Conservation (phyloP, 2,329 filamentous ascomycete species). For the Sporothrix euskadiensis region DNA sequence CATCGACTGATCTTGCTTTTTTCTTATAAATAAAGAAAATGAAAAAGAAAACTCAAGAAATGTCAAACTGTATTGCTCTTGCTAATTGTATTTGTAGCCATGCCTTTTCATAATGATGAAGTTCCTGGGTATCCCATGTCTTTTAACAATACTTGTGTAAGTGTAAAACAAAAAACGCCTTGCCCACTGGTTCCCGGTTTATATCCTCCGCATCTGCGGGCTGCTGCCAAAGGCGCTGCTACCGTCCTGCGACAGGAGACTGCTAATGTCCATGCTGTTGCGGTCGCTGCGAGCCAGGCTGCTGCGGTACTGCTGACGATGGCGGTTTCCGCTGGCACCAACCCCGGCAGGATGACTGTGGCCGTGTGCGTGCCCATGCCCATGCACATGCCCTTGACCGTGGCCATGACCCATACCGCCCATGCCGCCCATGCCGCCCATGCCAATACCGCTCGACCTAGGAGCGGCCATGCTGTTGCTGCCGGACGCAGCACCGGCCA, state of each 20-base stretch:
- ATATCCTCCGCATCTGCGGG: slow-evolving; percentile 47
- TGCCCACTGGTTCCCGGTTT: neutral
- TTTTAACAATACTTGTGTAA: neutral
- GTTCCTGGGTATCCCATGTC: slow-evolving; percentile 5
- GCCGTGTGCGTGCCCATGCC: neutral
- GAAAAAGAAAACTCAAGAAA: no score
- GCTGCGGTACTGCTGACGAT: slow-evolving; percentile 38
- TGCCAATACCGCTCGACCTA: slow-evolving; percentile 17
- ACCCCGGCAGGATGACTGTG: neutral
- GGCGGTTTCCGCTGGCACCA: neutral
- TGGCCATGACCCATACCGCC: neutral
- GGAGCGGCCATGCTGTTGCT: slow-evolving; percentile 15
- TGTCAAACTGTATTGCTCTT: neutral
- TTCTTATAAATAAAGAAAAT: neutral
- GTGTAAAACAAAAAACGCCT: neutral
- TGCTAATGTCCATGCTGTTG: slow-evolving; percentile 59
- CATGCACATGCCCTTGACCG: neutral
- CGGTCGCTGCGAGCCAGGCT: slow-evolving; percentile 47
- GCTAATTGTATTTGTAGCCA: neutral
- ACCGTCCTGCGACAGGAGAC: slow-evolving; percentile 57
- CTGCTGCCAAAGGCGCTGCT: slow-evolving; percentile 60
- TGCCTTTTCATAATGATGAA: neutral
- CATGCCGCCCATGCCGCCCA: neutral
- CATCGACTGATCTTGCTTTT: no score
- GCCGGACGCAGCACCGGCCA: neutral